phyloP scores from a whole-genome alignment of 805 yeast genomes.

The Saccharomycopsis synnaedendra region DNA sequence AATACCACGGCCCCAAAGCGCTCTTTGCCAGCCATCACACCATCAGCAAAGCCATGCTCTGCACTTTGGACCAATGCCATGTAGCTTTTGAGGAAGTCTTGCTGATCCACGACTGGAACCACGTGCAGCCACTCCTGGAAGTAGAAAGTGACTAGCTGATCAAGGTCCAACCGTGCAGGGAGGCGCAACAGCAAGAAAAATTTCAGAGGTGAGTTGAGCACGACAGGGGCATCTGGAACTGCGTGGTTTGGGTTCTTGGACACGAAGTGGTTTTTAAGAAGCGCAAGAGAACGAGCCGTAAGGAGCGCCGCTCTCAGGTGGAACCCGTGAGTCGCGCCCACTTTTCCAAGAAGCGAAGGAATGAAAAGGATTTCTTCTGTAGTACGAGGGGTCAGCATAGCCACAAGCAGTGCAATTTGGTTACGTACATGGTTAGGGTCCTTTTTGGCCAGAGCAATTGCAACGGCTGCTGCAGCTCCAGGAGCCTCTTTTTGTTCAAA shows the following conservation, averaged over 20 bases:
- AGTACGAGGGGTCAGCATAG: slow-evolving; percentile 63
- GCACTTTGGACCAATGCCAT: slow-evolving; percentile 32
- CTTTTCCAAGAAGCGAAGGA: slow-evolving; percentile 57
- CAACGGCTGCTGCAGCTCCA: slow-evolving; percentile 63
- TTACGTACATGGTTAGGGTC: slow-evolving; percentile 29
- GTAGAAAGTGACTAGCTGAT: slow-evolving; percentile 53
- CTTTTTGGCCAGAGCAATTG: slow-evolving; percentile 17
- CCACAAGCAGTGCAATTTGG: slow-evolving; percentile 46
- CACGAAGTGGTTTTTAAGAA: slow-evolving; percentile 41
- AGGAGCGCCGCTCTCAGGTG: slow-evolving; percentile 58
- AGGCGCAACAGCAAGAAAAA: slow-evolving; percentile 34
- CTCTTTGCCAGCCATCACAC: slow-evolving; percentile 33
- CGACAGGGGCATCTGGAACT: slow-evolving; percentile 21
- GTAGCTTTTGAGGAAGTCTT: slow-evolving; percentile 55
- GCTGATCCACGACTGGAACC: slow-evolving; percentile 59
- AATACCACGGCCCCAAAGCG: slow-evolving; percentile 41
- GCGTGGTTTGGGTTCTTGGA: slow-evolving; percentile 21
- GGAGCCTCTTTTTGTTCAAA: slow-evolving; percentile 65
- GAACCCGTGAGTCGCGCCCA: slow-evolving; percentile 63
- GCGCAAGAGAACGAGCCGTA: slow-evolving; percentile 61
- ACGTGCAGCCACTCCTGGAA: slow-evolving; percentile 71
- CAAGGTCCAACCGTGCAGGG: slow-evolving; percentile 49
- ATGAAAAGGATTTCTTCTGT: slow-evolving; percentile 71
- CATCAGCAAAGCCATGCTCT: slow-evolving; percentile 32
- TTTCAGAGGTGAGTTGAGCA: slow-evolving; percentile 26